phyloP scores from a whole-genome alignment of 202 grass and related monocot species.

The Tripidium arundinaceum region DNA sequence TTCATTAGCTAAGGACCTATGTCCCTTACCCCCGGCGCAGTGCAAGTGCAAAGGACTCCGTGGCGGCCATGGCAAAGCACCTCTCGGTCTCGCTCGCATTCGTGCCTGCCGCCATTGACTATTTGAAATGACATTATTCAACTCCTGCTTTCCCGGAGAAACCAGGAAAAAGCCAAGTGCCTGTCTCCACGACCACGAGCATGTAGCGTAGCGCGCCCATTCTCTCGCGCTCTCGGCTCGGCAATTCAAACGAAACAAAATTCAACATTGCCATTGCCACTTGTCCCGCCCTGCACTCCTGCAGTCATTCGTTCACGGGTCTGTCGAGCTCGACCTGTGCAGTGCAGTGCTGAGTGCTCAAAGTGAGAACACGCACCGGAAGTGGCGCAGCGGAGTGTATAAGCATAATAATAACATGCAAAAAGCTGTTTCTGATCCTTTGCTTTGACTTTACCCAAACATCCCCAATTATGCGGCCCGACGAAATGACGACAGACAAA shows the following conservation, averaged over 20 bases:
- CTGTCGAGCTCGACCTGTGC: too few species aligned
- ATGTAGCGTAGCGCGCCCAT: background rate
- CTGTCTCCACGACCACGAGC: background rate
- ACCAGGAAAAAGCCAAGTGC: background rate
- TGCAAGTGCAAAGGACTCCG: background rate
- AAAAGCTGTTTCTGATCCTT: background rate
- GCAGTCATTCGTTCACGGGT: background rate
- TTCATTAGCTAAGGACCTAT: background rate
- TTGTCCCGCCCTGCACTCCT: background rate
- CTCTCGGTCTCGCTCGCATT: background rate
- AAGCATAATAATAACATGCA: background rate
- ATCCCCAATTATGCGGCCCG: slow-evolving; percentile 25
- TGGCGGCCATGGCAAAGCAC: slow-evolving; percentile 23
- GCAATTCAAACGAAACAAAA: background rate
- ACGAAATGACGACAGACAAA: background rate
- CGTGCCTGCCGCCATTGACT: background rate
- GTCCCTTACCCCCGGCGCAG: background rate
- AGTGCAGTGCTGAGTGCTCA: too few species aligned
- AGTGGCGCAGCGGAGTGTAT: background rate
- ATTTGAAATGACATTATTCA: background rate
- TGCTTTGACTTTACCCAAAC: slow-evolving; percentile 35
- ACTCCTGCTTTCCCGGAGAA: slow-evolving; percentile 9
- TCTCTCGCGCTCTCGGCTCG: background rate
- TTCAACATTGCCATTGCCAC: background rate
- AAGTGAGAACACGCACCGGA: background rate